These are phyloP conservation scores for Cyclotella atomus DNA, from an alignment of 108 stramenopile species.

Conservation along the genomic window DNA sequence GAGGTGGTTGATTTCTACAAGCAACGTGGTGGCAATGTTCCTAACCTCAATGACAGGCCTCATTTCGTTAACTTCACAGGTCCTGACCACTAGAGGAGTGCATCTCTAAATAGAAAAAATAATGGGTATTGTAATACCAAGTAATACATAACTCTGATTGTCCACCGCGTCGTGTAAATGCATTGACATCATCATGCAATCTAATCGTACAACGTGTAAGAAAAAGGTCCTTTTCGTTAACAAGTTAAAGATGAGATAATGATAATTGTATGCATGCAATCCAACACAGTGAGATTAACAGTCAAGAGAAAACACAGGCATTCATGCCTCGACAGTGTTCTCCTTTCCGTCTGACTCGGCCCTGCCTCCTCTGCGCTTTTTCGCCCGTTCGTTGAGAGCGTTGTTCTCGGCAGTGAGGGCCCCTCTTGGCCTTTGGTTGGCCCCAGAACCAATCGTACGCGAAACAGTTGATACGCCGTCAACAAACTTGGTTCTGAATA, in stretches of 20 bases:
- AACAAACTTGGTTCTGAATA: conserved; percentile 98
- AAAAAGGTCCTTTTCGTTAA: not conserved
- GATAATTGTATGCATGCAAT: conserved; percentile 18
- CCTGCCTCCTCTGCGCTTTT: conserved; percentile 32
- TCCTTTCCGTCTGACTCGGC: conserved; percentile 33
- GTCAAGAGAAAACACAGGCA: not conserved
- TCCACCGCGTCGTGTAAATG: too few species aligned
- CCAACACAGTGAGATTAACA: conserved; percentile 6
- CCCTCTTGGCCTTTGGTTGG: conserved; percentile 47
- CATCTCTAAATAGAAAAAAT: too few species aligned
- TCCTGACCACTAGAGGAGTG: too few species aligned
- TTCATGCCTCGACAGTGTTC: conserved; percentile 11
- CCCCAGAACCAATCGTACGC: conserved; percentile 87
- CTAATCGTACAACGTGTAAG: not conserved
- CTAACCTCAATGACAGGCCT: conserved; percentile 72
- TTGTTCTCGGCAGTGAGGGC: conserved; percentile 51
- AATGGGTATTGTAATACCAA: too few species aligned
- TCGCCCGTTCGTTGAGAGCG: conserved; percentile 5
- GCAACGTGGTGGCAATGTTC: conserved; percentile 54
- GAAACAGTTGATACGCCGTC: conserved; percentile 98
- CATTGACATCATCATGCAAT: not conserved
- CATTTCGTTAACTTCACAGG: too few species aligned
- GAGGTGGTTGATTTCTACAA: conserved; percentile 84
- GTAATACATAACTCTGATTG: too few species aligned
- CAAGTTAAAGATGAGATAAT: not conserved